Evolutionary conservation across 1,284 basidiomycete species (phyloP).

Genomic region (Pseudozyma tsukubaensis): DNA sequence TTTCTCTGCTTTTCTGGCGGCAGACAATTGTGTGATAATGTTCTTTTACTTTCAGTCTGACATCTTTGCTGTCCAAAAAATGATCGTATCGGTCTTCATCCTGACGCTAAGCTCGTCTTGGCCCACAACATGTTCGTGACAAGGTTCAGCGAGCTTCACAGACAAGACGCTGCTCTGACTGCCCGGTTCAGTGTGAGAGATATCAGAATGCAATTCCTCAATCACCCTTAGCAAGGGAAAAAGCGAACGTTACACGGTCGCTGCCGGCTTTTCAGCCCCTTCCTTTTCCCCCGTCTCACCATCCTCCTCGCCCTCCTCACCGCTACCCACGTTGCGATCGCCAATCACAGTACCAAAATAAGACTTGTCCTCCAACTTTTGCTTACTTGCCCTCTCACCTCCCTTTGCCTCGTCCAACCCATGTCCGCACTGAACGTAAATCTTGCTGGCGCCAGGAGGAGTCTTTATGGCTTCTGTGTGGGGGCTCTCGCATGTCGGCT

Average conservation of each 20-base stretch:
- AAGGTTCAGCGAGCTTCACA: too few relatives aligned
- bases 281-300: not conserved
- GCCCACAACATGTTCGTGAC: too few relatives aligned
- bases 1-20: not conserved
- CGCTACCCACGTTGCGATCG: not conserved
- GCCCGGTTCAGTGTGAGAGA: too few relatives aligned
- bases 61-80: too few relatives aligned
- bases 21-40: not conserved
- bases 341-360: conserved; percentile 12
- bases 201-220: too few relatives aligned
- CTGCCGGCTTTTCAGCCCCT: not conserved
- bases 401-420: not conserved
- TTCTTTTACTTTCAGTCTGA: too few relatives aligned
- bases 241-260: too few relatives aligned
- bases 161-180: too few relatives aligned
- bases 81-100: too few relatives aligned
- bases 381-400: conserved; percentile 2
- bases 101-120: too few relatives aligned
- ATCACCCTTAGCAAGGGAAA: too few relatives aligned
- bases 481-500: conserved; percentile 35
- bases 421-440: conserved; percentile 12
- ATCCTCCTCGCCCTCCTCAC: not conserved
- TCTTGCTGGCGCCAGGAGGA: conserved; percentile 28
- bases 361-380: conserved; percentile 21
- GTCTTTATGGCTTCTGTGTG: conserved; percentile 19